Base-by-base conservation (phyloP, 176 grass and related monocot species). In the Cenchrus fungigraminus region DNA sequence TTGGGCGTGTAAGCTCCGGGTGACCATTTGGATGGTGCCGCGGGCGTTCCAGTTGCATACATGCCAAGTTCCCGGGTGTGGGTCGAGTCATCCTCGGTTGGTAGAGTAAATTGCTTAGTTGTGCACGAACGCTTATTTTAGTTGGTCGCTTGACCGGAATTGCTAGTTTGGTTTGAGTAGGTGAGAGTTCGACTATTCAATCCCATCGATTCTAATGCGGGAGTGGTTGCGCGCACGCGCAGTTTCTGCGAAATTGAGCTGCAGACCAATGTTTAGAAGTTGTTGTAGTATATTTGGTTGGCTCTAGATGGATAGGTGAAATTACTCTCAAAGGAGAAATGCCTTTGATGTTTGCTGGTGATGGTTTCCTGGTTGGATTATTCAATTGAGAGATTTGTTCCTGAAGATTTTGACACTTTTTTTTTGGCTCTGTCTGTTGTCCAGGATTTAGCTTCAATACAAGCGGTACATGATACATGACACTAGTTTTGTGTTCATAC, bases 111-210 rank as follows among this genome's bases (percentile, higher is more conserved):
- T 82, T 40, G 54, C 88, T 46, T 45, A 20, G 83, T 40, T 71
- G 83, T 37, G 73, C 49, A 57, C 62, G 83, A 22, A 57, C 76
- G 79, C 79, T 82, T 86, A 63, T 66, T 82, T 90, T 72, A 82
- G 78, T 72, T 82, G 79, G 65, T 59, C 71, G 60, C 73, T 86
- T 85, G 78, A 82, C 83, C 78, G 22, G 46, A 31, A 82, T 71
- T 81, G 62, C 68, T 81, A 46, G 69, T 68, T 53, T 47, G 34
- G 78, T 32, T 71, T 49, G 83, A 22, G 85, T 86, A 50, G 83
- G 88, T 82, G 83, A 78, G 16, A 37, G 19, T 82, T 61, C 4
- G 64, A 82, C 65, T 72, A 73, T 72, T 90, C 57, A 82, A 66
- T 62, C 76, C 28, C 15, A 20, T 44, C 16, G 13, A 45, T 53